These are phyloP conservation scores for Wickerhamiella cacticola DNA, from an alignment of 805 yeast species.

Conservation along the genomic window DNA sequence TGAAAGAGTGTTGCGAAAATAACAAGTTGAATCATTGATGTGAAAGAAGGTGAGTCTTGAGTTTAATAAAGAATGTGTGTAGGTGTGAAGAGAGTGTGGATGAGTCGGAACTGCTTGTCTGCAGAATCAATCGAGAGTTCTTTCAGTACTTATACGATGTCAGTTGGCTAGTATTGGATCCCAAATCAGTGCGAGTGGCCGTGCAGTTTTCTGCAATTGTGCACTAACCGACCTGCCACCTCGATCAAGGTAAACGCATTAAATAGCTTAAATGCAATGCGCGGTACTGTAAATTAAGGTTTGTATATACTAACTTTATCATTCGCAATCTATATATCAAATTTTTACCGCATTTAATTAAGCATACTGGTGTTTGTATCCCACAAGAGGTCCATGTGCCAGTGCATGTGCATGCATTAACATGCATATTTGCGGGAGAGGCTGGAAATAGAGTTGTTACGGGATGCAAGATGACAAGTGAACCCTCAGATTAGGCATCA, in stretches of 20 bases:
- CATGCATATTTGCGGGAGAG: neutral
- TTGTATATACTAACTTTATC: neutral
- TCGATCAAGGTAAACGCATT: neutral
- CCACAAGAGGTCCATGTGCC: neutral
- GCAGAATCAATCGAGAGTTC: neutral
- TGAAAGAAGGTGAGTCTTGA: neutral
- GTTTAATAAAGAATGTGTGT: neutral
- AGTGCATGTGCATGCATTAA: neutral
- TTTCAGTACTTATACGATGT: neutral
- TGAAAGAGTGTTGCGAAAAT: slow-evolving; percentile 8
- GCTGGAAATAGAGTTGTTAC: slow-evolving; percentile 2
- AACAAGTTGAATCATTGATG: slow-evolving; percentile 1
- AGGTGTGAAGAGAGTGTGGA: slow-evolving; percentile 4
- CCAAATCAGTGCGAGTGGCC: slow-evolving; percentile 2
- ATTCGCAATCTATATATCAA: neutral
- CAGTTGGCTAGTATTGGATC: neutral
- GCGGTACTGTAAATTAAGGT: neutral
- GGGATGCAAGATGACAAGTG: neutral
- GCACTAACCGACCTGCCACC: slow-evolving; percentile 12
- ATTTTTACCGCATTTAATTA: neutral
- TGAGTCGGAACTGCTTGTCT: neutral
- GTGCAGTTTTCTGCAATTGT: slow-evolving; percentile 8
- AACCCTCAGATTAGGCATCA: neutral
- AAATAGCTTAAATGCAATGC: neutral
- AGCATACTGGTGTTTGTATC: too few relatives aligned